Base-by-base conservation (phyloP, 1,284 basidiomycete genomes). In the Moesziomyces parantarcticus region DNA sequence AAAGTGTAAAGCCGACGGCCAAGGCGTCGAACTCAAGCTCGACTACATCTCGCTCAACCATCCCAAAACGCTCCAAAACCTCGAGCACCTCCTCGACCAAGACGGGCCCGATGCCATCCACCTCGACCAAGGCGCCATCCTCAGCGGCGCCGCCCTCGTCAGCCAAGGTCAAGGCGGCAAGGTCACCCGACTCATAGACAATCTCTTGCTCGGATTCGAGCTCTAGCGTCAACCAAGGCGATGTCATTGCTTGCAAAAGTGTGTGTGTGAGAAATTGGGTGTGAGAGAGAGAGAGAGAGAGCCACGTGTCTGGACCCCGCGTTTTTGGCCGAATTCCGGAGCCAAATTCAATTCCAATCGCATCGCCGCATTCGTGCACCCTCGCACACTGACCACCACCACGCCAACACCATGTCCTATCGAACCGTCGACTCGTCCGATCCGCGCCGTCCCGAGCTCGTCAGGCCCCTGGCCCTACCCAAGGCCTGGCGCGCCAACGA, bases 31-130 rank as follows among this genome's bases (percentile, higher is more conserved):
- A 5, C 84, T 96, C 68, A 86, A 86, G 77, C 81, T 92, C 65
- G 93, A 97, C 82, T 98, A 97, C 83, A 86, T 99, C 68, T 90
- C 93, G 84, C 88, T 97, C 84, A 98, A 97, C 82, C 90, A 95
- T 79, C 88, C 90, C 42, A 85, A 88, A 44, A 90, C 89, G 47
- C 92, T 98, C 11, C 61, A 73, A 18, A 66, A 75, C 22, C 60
- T 84, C 6, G 64, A 78, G 26, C 65, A 68, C 10, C 36, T 58
- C 88, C 88, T 3, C 59, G 91, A 23, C 47, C 7, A 76, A 73
- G 50, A 79, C 42, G 82, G 51, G 16, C 56, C 50, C 0, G 81
- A 82, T 5, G 75, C 74, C 11, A 76, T 79, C 5, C 81, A 81
- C n/a, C 41, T 72, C 18, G 53, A 29, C 3, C 79, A 86, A 26